Evolutionary conservation across 129 eudicot genomes (phyloP), one percentile per base, ranked within the genome.

Genomic region (Flaveria sonorensis): DNA sequence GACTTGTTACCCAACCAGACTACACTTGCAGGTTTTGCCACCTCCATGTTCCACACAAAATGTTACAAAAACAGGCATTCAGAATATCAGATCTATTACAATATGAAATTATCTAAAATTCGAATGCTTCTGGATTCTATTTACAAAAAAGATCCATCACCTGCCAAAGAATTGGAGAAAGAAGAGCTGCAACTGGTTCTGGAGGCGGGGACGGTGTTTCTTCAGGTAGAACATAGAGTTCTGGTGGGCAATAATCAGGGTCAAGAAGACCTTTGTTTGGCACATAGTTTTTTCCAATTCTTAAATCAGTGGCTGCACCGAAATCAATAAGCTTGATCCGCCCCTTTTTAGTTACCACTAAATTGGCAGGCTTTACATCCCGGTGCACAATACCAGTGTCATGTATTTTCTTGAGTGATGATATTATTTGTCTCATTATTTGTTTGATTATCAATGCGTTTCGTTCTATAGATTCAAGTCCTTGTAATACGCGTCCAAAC

Each of bases 201-300:
- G 98, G 97, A 24, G 98, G 98, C 8, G 98, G 98, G 10, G 77
- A 85, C 2, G 98, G 98, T 73, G 98, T 94, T 86, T 94, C 69
- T 63, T 63, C 69, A 6, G 69, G 98, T 45, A 94, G 87, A 52
- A 63, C 69, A 63, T 63, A 63, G 7, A 63, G 69, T 63, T 63
- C 69, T 6, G 69, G 69, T 14, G 69, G 69, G 46, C 69, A 63
- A 63, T 63, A 63, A 63, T 63, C 69, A 15, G 69, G 69, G 46
- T 63, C 69, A 63, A 63, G 69, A 30, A 63, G 69, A 30, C 69
- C 97, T 4, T 84, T 84, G 23, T 94, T 62, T 0, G 98, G 97
- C 11, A 94, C 90, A 43, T 86, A 94, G 74, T 94, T 94, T 82
- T 94, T 94, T 71, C 98, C 98, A 51, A 94, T 89, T n/a, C 98